Evolutionary conservation across 192 early-diverging fungal genomes (phyloP), one percentile per base, ranked within the genome.

Genomic region (Umbelopsis sp.): DNA sequence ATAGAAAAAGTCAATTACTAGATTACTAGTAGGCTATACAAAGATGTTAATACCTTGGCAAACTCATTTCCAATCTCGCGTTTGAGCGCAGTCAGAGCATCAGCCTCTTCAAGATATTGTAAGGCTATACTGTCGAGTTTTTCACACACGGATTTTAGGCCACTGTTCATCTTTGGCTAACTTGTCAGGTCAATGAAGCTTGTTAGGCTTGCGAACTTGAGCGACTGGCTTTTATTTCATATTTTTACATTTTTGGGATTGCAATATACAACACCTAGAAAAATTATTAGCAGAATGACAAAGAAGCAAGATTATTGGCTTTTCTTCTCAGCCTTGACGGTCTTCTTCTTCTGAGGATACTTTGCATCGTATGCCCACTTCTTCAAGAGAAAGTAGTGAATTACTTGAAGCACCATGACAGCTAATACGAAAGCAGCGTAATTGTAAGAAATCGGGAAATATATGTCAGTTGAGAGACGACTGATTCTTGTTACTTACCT

Each of bases 301-400:
- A 3, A 3, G 2, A 18, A 35, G 25, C 51, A 4, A 10, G 37
- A 21, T 61, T 61, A 61, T 15, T 61, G 27, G n/a, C 27, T 35
- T 33, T 61, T 61, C 55, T 61, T 61, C 13, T 35, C 18, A 6
- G 55, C 12, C 4, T 15, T 16, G 1, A 13, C 30, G 18, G 21
- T 11, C 16, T 35, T 16, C 16, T 16, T 18, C 16, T 16, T 18
- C 27, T 25, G 15, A 0, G 25, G 16, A 16, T 35, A 8, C 55
- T 35, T 61, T 35, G 21, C 55, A 16, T 61, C 25, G 30, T 61
- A 33, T 12, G 30, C 55, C 55, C 55, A 61, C 4, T 16, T 33
- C 13, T 61, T 61, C 27, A 61, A 18, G 18, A 61, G 55, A 30
- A 61, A 16, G 30, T 22, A 68, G 22, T 50, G 49, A 47, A 49